Evolutionary conservation across 2,329 filamentous ascomycete genomes (phyloP), one percentile per base, ranked within the genome.

Genomic region (Xylaria sp.): DNA sequence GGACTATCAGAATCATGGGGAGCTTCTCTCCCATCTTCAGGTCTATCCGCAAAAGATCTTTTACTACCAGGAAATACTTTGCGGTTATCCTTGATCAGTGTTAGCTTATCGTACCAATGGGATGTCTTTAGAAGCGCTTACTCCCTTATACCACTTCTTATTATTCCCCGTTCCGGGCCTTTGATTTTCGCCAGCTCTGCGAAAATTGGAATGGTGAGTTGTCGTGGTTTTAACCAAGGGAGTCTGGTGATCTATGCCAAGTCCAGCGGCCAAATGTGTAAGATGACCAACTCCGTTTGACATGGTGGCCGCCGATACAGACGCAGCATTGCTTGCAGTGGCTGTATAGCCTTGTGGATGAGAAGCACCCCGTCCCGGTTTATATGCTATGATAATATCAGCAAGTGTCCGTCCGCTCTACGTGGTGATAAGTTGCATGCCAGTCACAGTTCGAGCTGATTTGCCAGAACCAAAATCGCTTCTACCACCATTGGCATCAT

Each of bases 1-100:
- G 64, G 54, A 48, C 67, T 70, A 38, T 71, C 69, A 53, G 69
- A 71, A 57, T 70, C 69, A 51, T 70, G 59, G 20, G 58, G 31
- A 11, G 26, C 54, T 36, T 65, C 58, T 6, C 13, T 59, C 42
- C 64, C 33, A 60, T 65, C 67, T 28, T 64, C 40, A 46, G 26
- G 46, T n/a, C 26, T 40, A 11, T 6, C 23, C 10, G 67, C 46
- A 38, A 57, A 7, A 5, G 17, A 4, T 33, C 6, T 51, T 17
- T 20, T 66, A 0, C 56, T 48, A 10, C 20, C 46, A 36, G 48
- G 20, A 26, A 68, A 70, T 13, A 70, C 64, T 57, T 62, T 70
- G 42, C 70, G 70, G 26, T 63, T 68, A 33, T 68, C 68, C 70
- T 70, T 61, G 26, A 4, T 15, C 23, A 42, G 9, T 28, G 44